Base-by-base conservation (phyloP, 140 eudicot genomes). In the Anethum foeniculum region DNA sequence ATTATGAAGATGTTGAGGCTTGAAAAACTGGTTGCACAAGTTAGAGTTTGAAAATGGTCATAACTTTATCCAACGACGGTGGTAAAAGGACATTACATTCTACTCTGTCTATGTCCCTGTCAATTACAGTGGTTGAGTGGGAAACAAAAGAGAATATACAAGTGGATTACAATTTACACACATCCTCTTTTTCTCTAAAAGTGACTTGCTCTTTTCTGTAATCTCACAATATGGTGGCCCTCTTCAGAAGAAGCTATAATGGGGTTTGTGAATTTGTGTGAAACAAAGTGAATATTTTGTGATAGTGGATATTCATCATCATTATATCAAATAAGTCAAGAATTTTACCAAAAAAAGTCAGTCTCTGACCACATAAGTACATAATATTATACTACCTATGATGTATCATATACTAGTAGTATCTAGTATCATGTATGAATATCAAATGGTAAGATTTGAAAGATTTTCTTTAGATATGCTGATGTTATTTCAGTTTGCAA, bases 211-310 rank as follows among this genome's bases (percentile, higher is more conserved):
- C 34, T 75, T 75, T 75, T 64, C 30, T 78, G 82, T 64, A 23
- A 67, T 79, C 67, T 79, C 49, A 28, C 16, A 19, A 46, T 41
- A 51, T 32, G 30, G 41, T 64, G 74, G 64, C 73, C 81, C 56
- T 54, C 18, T 54, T 78, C 15, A 11, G 47, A 5, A 60, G 58
- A 62, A 79, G 23, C 64, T 79, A 67, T 79, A 14, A 79, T 79
- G 82, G 48, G 68, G 5, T 79, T 79, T 79, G 76, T 79, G 77
- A 79, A 79, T 79, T 39, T 79, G 82, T 79, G 76, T 65, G 77
- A 64, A 44, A 65, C 69, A 79, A 67, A 74, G 34, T 34, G 49
- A 32, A 39, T 36, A 38, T 21, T 0, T 38, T 36, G 43, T 38
- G 74, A 10, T 39, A 16, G 76, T 79, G 82, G 67, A 49, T 68